Base-by-base conservation (phyloP, 306 rosid species). In the Alnus glutinosa region DNA sequence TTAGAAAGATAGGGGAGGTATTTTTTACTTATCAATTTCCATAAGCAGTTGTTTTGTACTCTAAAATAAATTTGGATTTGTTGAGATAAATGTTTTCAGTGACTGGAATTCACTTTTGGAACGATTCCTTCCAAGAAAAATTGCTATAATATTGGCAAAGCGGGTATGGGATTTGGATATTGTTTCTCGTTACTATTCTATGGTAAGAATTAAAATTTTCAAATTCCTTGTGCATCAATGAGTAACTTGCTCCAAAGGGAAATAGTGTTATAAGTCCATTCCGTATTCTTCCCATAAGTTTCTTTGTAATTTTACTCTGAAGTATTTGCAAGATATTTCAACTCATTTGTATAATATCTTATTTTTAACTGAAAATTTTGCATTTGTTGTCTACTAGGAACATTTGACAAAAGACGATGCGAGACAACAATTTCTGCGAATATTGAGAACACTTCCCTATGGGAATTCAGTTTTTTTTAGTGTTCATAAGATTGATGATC, bases 121-220 rank as follows among this genome's bases (percentile, higher is more conserved):
- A 86, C 86, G 90, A 62, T 94, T 90, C 72, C 84, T 94, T 11
- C 97, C 97, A 0, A 88, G 98, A 82, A 97, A 94, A 89, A 85
- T 94, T 51, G 98, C 98, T 70, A 92, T 94, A 77, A 94, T 97
- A 67, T 86, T 91, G 55, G 97, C 90, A 34, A 94, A 85, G 80
- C 87, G 96, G 68, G 98, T 92, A 77, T 94, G 97, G 98, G 98
- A 94, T 86, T 80, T 89, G 85, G 98, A 90, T 81, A 94, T 94
- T 85, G 90, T 94, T 77, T 91, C 93, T 57, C 93, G 97, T 75
- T 94, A 89, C 80, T 88, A 78, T 84, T 88, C 90, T 62, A 67
- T 94, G 98, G 97, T 94, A 86, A 77, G 90, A n/a, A n/a, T n/a
- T n/a, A n/a, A n/a, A n/a, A n/a, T n/a, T 78, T 58, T 62, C 14